Percentiles rank a stretch among this genome's conserved stretches.
These are phyloP conservation scores for Parafenestella ontariensis DNA, from an alignment of 2,329 filamentous ascomycete genomes.

Conservation along the genomic window DNA sequence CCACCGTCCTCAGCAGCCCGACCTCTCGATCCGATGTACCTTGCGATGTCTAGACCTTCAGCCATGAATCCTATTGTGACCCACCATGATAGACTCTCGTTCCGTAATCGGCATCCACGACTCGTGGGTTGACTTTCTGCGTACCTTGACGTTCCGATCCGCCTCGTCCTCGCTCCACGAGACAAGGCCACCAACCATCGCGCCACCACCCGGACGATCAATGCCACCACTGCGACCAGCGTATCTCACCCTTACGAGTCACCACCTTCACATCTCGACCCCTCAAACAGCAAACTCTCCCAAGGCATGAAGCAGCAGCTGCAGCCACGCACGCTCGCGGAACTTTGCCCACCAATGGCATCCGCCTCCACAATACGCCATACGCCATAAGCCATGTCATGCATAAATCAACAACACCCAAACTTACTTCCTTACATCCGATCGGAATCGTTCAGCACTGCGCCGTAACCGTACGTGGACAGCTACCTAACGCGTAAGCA, in stretches of 20 bases:
- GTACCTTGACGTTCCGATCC: slow-evolving; percentile 21
- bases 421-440: background rate
- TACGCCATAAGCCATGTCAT: background rate
- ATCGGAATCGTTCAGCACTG: background rate
- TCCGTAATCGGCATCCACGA: too few species aligned
- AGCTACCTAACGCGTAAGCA: background rate
- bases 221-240: background rate
- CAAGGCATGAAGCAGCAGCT: background rate
- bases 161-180: slow-evolving; percentile 4
- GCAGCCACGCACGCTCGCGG: background rate
- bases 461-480: background rate
- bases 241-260: background rate
- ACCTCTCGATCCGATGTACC: slow-evolving; percentile 2
- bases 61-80: too few species aligned
- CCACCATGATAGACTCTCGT: too few species aligned
- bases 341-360: background rate
- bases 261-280: background rate
- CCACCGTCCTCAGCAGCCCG: background rate
- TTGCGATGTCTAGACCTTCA: background rate
- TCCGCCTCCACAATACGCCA: background rate
- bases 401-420: background rate
- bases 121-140: too few species aligned
- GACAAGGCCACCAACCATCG: background rate
- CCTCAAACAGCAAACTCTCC: background rate
- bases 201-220: slow-evolving; percentile 1